Evolutionary conservation across 2,329 filamentous ascomycete genomes (phyloP).

Genomic region (Aureobasidium sp.): DNA sequence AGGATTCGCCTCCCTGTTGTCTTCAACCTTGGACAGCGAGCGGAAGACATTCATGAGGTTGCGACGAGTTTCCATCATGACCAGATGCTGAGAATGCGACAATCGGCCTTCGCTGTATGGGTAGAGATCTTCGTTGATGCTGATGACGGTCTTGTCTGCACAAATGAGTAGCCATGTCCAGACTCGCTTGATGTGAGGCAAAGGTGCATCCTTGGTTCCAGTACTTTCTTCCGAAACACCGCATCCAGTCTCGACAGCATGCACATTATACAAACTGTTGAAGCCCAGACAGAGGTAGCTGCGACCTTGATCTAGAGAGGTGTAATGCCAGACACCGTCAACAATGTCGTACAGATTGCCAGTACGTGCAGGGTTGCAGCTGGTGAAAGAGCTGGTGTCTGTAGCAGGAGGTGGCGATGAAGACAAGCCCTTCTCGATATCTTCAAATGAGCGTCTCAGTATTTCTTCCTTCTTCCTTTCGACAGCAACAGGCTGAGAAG

Average conservation of each 20-base stretch:
- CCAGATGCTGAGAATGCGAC: constrained; percentile 36
- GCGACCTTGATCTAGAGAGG: constrained; percentile 60
- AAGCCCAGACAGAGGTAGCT: constrained; percentile 65
- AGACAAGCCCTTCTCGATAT: constrained; percentile 27
- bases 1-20: constrained; percentile 29
- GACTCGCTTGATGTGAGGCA: constrained; percentile 45
- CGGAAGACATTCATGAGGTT: constrained; percentile 55
- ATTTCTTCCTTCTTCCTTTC: neutral
- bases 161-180: constrained; percentile 68
- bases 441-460: constrained; percentile 10
- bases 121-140: constrained; percentile 55
- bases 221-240: constrained; percentile 22
- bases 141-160: constrained; percentile 61
- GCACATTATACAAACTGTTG: constrained; percentile 57
- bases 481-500: constrained; percentile 19
- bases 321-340: constrained; percentile 67
- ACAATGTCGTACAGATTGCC: constrained; percentile 51
- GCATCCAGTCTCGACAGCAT: constrained; percentile 21
- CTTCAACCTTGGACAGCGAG: constrained; percentile 48
- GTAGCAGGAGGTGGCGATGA: constrained; percentile 13
- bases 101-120: constrained; percentile 28
- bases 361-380: constrained; percentile 24
- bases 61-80: constrained; percentile 44
- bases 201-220: constrained; percentile 10
- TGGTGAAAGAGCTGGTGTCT: constrained; percentile 29